These are phyloP conservation scores for Pseudogymnoascus sp. DNA, from an alignment of 2,329 filamentous ascomycete genomes.

Conservation along the genomic window DNA sequence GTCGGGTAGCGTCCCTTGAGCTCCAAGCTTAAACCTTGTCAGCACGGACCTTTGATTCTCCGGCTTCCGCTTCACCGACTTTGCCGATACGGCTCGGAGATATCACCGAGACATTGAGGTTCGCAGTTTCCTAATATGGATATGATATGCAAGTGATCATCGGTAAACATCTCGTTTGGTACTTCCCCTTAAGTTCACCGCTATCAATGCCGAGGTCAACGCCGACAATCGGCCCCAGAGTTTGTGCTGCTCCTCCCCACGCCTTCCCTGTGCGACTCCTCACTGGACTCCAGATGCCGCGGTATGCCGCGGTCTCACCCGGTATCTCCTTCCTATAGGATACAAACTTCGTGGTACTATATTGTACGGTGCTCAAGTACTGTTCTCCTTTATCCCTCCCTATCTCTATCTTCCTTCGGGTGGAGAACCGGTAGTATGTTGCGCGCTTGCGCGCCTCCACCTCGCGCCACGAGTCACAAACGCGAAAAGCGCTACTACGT, in stretches of 20 bases:
- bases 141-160: not conserved
- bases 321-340: not conserved
- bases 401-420: not conserved
- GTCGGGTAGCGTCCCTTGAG: not conserved
- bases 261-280: not conserved
- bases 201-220: not conserved
- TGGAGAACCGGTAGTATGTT: not conserved
- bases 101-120: not conserved
- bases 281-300: not conserved
- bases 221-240: not conserved
- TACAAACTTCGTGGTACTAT: not conserved
- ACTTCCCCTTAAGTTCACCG: not conserved
- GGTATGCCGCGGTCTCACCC: not conserved
- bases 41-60: not conserved
- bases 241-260: not conserved
- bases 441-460: not conserved
- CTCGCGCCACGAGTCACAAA: not conserved
- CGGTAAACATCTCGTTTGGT: not conserved
- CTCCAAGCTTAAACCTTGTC: constrained; percentile 2
- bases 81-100: not conserved
- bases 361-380: not conserved
- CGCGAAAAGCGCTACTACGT: not conserved
- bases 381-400: not conserved
- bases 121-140: constrained; percentile 1
- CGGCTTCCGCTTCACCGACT: not conserved